Evolutionary conservation across 2,329 filamentous ascomycete species (phyloP), one percentile per base, ranked within the genome.

Genomic region (Colletotrichum acutatum): DNA sequence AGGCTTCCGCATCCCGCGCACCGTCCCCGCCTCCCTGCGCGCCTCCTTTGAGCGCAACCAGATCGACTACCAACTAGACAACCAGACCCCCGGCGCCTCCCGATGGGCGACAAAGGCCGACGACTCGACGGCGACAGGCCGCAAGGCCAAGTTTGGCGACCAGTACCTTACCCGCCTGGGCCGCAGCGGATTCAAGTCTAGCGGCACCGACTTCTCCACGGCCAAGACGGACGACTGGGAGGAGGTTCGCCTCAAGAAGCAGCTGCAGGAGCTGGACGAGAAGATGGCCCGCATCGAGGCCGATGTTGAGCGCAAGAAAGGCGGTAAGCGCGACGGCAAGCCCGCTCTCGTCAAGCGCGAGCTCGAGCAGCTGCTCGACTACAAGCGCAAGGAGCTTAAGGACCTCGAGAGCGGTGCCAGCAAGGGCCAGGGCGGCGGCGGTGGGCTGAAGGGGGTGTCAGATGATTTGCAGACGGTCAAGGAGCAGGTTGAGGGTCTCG

Each of bases 131-230:
- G 85, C 90, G 46, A 97, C 95, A 0, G 95, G 96, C 71, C 93
- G 94, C 80, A 99, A 99, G 85, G 93, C 95, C 78, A 98, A 98
- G 85, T 99, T 99, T 80, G 97, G 97, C 76, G 97, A 99, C 82
- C 94, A 97, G 75, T 99, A 98, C 83, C 90, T 99, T 70, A 97
- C 94, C 74, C 92, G 97, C 14, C 88, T 99, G 52, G 97, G 97
- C 65, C 93, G 95, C 79, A 91, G 92, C 76, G 92, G 90, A 72
- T 96, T 97, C 84, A 92, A 94, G 80, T 90, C 93, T 9, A 87
- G 92, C 53, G 97, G 97, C 30, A 99, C 97, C 1, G 95, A 99
- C 84, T 98, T 98, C 81, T 93, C 91, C 71, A 88, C 90, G 49
- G 93, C 94, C 75, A 94, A 95, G 81, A 94, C 93, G 74, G 96